phyloP scores from a whole-genome alignment of 148 eudicot species.

The Talinum fruticosum region DNA sequence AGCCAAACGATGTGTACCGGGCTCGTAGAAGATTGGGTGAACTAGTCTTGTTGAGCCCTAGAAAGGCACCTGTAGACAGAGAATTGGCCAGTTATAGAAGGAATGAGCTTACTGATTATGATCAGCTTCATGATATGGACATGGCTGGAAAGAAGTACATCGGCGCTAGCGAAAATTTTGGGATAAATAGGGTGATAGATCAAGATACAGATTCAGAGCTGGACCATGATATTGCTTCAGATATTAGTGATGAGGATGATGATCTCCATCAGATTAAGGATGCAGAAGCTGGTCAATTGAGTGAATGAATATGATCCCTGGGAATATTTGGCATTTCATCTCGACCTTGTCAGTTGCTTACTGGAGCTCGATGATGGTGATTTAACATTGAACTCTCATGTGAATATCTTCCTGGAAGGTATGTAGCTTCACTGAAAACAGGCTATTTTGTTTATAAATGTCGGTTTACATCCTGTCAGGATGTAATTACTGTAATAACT shows the following conservation, averaged over 20 bases:
- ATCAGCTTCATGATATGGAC: slow-evolving; percentile 24
- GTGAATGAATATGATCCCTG: neutral
- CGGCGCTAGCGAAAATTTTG: slow-evolving; percentile 17
- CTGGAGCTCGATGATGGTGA: slow-evolving; percentile 9
- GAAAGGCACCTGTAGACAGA: slow-evolving; percentile 53
- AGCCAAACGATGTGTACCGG: slow-evolving; percentile 83
- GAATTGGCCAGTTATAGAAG: slow-evolving; percentile 56
- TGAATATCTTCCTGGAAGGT: slow-evolving; percentile 9
- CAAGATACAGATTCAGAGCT: slow-evolving; percentile 29
- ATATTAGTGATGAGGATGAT: slow-evolving; percentile 41
- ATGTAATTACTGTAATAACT: too few relatives aligned
- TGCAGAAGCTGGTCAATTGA: slow-evolving; percentile 9
- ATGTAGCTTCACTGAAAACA: neutral
- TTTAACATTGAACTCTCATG: neutral
- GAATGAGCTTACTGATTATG: slow-evolving; percentile 24
- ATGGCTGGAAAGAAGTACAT: slow-evolving; percentile 14
- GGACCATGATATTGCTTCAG: slow-evolving; percentile 33
- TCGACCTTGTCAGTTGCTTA: slow-evolving; percentile 10
- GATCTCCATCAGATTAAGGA: slow-evolving; percentile 14
- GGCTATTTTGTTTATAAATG: neutral
- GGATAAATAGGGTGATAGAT: slow-evolving; percentile 20
- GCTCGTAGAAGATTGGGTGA: slow-evolving; percentile 83
- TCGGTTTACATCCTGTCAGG: neutral
- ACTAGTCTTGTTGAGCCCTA: slow-evolving; percentile 61
- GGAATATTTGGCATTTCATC: slow-evolving; percentile 4